Evolutionary conservation across 202 grass and related monocot species (phyloP).

Genomic region (Schoenoplectus triqueter): DNA sequence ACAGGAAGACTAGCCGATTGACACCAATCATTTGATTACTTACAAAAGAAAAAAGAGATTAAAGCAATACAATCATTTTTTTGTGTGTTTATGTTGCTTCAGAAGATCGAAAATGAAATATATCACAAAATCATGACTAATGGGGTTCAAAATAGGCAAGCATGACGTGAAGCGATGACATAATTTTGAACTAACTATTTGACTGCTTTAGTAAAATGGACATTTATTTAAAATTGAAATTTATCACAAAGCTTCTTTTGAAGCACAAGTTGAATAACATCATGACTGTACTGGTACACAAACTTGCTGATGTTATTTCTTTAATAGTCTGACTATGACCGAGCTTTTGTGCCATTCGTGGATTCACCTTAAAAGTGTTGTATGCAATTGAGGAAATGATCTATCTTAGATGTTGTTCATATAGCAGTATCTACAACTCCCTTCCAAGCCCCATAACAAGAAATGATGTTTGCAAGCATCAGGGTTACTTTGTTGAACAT

Average conservation of each 20-base stretch:
- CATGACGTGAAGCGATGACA: background rate
- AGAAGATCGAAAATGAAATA: constrained; percentile 19
- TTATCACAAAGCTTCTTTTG: too few relatives aligned
- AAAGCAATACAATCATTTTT: constrained; percentile 1
- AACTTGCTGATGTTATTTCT: background rate
- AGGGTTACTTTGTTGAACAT: background rate
- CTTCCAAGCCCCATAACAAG: too few relatives aligned
- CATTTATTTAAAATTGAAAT: too few relatives aligned
- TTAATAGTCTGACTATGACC: background rate
- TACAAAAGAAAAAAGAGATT: constrained; percentile 1
- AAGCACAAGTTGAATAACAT: background rate
- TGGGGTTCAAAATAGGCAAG: background rate
- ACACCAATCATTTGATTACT: too few relatives aligned
- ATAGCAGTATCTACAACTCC: too few relatives aligned
- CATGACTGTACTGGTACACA: background rate
- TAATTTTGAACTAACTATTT: background rate
- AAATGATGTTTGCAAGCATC: background rate
- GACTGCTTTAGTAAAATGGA: background rate
- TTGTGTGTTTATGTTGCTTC: background rate
- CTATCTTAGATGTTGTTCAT: background rate
- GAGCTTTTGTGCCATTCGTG: background rate
- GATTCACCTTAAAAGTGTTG: background rate
- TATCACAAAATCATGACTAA: background rate
- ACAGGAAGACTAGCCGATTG: too few relatives aligned
- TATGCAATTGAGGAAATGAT: background rate